phyloP scores from a whole-genome alignment of 2,329 filamentous ascomycete species.

The Colletotrichum zoysiae region DNA sequence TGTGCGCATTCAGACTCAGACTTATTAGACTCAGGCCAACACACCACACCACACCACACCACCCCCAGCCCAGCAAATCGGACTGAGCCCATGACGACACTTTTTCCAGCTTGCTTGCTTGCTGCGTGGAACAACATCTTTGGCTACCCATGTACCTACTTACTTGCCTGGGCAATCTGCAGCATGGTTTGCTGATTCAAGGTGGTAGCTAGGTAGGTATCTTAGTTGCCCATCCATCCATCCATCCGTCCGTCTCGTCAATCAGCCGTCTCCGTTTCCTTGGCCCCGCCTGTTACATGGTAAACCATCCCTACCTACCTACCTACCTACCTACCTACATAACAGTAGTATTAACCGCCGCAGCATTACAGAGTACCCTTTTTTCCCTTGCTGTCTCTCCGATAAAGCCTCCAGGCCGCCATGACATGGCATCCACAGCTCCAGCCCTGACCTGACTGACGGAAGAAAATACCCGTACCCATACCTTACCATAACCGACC shows the following conservation, averaged over 20 bases:
- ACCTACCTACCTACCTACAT: background rate
- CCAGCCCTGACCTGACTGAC: background rate
- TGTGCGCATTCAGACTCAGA: background rate
- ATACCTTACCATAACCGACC: too few species aligned
- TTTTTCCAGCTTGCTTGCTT: background rate
- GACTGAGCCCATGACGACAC: slow-evolving; percentile 14
- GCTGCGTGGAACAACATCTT: background rate
- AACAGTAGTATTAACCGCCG: too few species aligned
- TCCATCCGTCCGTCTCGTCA: slow-evolving; percentile 1
- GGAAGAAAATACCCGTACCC: background rate
- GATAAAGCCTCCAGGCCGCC: background rate
- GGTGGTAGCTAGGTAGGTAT: background rate
- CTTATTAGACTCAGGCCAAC: background rate
- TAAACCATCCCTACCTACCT: background rate
- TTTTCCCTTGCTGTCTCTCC: background rate
- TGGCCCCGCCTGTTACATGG: background rate
- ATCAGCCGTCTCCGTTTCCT: background rate
- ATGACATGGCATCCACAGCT: slow-evolving; percentile 12
- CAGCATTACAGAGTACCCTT: too few species aligned
- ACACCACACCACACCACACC: slow-evolving; percentile 11
- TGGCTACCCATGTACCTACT: too few species aligned
- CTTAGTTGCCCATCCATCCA: too few species aligned
- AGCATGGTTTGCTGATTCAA: background rate
- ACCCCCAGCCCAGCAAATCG: slow-evolving; percentile 4
- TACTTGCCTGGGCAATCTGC: background rate